These are phyloP conservation scores for Ogataea nitratoaversa DNA, from an alignment of 805 yeast genomes.

Conservation along the genomic window DNA sequence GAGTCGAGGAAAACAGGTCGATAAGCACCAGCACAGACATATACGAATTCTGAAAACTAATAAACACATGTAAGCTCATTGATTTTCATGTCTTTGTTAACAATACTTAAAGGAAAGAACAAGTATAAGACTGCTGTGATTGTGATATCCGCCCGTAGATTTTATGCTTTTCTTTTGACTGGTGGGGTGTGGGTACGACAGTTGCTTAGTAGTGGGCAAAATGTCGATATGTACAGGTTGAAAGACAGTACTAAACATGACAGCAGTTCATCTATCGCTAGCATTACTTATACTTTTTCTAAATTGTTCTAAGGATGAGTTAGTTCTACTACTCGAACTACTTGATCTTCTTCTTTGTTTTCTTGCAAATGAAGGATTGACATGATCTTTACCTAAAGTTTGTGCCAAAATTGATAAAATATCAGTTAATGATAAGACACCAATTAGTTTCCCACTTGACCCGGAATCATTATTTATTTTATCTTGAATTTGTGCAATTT, in stretches of 20 bases:
- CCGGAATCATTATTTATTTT: conserved; percentile 37
- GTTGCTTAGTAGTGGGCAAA: too few species aligned
- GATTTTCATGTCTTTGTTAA: too few species aligned
- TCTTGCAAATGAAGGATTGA: conserved; percentile 86
- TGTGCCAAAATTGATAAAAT: conserved; percentile 77
- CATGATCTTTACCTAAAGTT: conserved; percentile 57
- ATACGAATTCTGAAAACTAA: too few species aligned
- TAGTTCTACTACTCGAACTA: conserved; percentile 34
- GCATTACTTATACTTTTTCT: conserved; percentile 40
- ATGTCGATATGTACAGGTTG: too few species aligned
- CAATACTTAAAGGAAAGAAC: too few species aligned
- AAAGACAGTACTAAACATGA: too few species aligned
- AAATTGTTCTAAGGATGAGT: conserved; percentile 38
- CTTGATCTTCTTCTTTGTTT: conserved; percentile 76
- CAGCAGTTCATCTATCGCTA: conserved; percentile 20
- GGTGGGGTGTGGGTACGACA: too few species aligned
- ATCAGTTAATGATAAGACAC: conserved; percentile 91
- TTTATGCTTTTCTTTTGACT: too few species aligned
- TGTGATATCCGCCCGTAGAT: too few species aligned
- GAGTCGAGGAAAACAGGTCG: neutral
- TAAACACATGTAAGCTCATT: too few species aligned
- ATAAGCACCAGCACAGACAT: too few species aligned
- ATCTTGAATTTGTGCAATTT: conserved; percentile 11
- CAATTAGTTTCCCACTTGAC: conserved; percentile 76
- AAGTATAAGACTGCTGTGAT: too few species aligned